A percentile compares a stretch with the other conserved stretches of the same genome.
Evolutionary conservation across 2,329 filamentous ascomycete genomes (phyloP).

Genomic region (Stemphylium lycopersici): DNA sequence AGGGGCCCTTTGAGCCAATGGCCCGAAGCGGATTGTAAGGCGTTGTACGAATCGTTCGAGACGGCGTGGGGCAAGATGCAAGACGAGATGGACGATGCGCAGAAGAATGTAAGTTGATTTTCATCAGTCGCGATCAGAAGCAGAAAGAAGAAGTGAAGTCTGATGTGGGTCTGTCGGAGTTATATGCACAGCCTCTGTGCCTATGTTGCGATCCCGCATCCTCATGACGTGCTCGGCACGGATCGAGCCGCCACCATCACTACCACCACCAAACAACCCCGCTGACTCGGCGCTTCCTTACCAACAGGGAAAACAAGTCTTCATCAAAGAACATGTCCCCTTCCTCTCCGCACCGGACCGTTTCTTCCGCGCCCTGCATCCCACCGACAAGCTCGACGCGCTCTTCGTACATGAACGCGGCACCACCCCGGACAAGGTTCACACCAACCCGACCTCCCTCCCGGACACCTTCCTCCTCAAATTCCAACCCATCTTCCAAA

Average conservation of each 20-base stretch:
- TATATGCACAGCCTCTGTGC: not conserved
- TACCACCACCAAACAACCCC: not conserved
- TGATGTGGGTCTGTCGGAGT: not conserved
- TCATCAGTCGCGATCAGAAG: too few species aligned
- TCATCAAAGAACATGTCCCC: slow-evolving; percentile 22
- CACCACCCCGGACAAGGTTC: not conserved
- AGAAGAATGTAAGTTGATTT: slow-evolving; percentile 18
- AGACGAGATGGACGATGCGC: slow-evolving; percentile 21
- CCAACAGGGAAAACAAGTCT: slow-evolving; percentile 16
- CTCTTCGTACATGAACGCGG: slow-evolving; percentile 11
- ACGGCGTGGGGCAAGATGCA: slow-evolving; percentile 13
- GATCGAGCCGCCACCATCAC: not conserved
- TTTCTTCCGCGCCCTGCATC: slow-evolving; percentile 12
- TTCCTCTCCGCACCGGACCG: slow-evolving; percentile 16
- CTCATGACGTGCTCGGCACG: slow-evolving; percentile 14
- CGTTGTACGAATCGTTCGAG: slow-evolving; percentile 12
- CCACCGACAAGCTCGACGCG: not conserved
- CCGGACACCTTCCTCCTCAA: slow-evolving; percentile 21
- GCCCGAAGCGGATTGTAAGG: slow-evolving; percentile 10
- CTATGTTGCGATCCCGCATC: slow-evolving; percentile 2
- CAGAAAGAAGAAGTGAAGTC: not conserved
- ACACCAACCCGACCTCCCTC: slow-evolving; percentile 21
- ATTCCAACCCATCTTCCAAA: slow-evolving; percentile 24
- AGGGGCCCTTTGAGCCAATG: slow-evolving; percentile 17
- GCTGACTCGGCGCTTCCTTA: not conserved